A percentile compares a stretch with the other conserved stretches of the same genome.
Conservation (phyloP, 371 early-diverging fungal species). For the Mortierella polycephala region DNA sequence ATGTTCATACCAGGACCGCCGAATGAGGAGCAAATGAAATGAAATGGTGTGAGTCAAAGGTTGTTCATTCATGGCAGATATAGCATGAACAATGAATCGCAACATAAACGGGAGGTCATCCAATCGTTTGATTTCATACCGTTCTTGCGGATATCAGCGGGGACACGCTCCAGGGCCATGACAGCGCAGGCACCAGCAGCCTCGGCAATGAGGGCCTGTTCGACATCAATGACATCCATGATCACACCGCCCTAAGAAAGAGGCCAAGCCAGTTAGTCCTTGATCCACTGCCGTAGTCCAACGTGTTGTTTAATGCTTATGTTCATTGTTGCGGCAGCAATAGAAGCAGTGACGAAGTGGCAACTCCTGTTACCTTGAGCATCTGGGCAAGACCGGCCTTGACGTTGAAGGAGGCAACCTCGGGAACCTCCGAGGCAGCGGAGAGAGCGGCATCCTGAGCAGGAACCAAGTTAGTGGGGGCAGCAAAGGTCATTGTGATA, state of each 20-base stretch:
- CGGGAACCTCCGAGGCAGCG: constrained; percentile 51
- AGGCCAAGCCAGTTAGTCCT: too few relatives aligned
- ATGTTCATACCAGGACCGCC: not conserved
- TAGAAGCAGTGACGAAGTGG: not conserved
- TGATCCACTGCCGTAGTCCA: not conserved
- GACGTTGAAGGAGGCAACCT: constrained; percentile 69
- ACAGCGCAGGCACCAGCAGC: constrained; percentile 98
- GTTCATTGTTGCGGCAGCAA: not conserved
- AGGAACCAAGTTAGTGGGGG: constrained; percentile 78
- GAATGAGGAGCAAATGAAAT: not conserved
- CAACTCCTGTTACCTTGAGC: constrained; percentile 82
- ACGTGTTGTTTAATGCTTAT: not conserved
- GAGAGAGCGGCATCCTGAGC: constrained; percentile 57
- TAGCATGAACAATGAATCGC: too few relatives aligned
- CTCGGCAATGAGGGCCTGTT: constrained; percentile 98
- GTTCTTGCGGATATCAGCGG: constrained; percentile 97
- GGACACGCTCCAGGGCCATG: constrained; percentile 98
- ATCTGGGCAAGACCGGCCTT: constrained; percentile 98
- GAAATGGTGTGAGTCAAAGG: constrained; percentile 3
- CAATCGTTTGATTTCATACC: constrained; percentile 63
- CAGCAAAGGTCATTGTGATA: constrained; percentile 57
- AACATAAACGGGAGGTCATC: not conserved
- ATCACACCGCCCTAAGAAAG: constrained; percentile 93
- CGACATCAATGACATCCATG: constrained; percentile 98
- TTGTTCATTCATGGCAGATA: too few relatives aligned